Evolutionary conservation across 768 basidiomycete genomes (phyloP), one percentile per base, ranked within the genome.

Genomic region (Neoboletus brunneissimus): DNA sequence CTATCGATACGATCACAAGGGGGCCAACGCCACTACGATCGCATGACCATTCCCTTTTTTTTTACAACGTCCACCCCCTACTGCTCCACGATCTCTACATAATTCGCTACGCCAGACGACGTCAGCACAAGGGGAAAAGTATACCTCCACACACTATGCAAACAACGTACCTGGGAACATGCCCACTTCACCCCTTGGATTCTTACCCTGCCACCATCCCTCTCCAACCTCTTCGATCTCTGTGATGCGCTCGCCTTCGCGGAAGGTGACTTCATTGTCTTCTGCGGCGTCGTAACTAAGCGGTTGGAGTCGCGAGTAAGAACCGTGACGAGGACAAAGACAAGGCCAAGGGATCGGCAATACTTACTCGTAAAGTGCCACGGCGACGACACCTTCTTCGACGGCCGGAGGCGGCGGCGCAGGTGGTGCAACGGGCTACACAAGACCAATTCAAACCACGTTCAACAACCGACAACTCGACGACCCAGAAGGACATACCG

Each of bases 181-280:
- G 22, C 90, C 91, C 48, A 76, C 65, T 38, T 81, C 73, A 1
- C 87, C 87, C 52, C 76, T 67, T 32, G 67, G 48, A 61, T 82
- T 81, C 63, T 73, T 81, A 4, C 91, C 91, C 59, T 85, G 78
- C 91, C 91, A 94, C 92, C 91, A 94, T 62, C 91, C 91, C n/a
- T 92, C 91, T 10, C 84, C 86, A 7, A 83, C 85, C 51, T 87
- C 84, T 65, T 92, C 89, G 51, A 97, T 89, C 53, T 88, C 78
- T 18, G 76, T 79, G 67, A 97, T 90, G 54, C 77, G 74, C 35
- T 94, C 94, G 27, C 91, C 91, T 69, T 93, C 94, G 31, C 69
- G 75, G 81, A 98, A 93, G 4, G 86, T 80, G 29, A 97, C 74
- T 67, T 97, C 94, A 66, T 98, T 97, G 62, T 94, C 93, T 67